A percentile compares a stretch with the other conserved stretches of the same genome.
Evolutionary conservation across 1,139 yeast species (phyloP).

Genomic region (Nakaseomyces glabratus): DNA sequence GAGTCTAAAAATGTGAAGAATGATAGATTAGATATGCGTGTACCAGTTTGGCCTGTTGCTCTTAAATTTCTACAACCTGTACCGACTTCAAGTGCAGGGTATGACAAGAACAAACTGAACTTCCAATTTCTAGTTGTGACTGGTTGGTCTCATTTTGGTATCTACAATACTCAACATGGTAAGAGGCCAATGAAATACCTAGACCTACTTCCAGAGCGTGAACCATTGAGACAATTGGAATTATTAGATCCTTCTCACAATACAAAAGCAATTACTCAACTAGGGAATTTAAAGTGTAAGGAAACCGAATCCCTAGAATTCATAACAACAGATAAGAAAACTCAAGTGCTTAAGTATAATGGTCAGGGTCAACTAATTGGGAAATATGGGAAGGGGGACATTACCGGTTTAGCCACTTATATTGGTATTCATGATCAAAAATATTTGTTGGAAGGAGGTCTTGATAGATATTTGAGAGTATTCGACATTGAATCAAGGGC

Average conservation of each 20-base stretch:
- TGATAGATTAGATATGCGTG: constrained; percentile 54
- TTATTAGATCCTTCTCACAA: constrained; percentile 9
- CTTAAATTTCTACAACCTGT: constrained; percentile 35
- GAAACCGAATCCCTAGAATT: constrained; percentile 16
- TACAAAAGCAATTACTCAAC: constrained; percentile 11
- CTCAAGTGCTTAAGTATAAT: constrained; percentile 43
- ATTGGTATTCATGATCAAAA: constrained; percentile 21
- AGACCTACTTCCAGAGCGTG: constrained; percentile 33
- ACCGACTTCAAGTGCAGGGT: constrained; percentile 17
- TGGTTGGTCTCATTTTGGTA: constrained; percentile 36
- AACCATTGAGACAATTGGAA: constrained; percentile 21
- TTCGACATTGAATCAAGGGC: constrained; percentile 53
- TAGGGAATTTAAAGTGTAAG: constrained; percentile 18
- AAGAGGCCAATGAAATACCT: constrained; percentile 42
- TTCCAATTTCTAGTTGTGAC: constrained; percentile 53
- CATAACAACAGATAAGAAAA: constrained; percentile 26
- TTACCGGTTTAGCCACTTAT: constrained; percentile 38
- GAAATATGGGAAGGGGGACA: constrained; percentile 37
- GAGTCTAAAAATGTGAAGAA: constrained; percentile 59
- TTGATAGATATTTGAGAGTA: constrained; percentile 77
- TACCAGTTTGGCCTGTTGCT: constrained; percentile 49
- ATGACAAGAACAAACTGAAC: constrained; percentile 23
- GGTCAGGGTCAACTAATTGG: constrained; percentile 36
- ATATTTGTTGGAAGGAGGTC: constrained; percentile 58
- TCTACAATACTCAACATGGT: constrained; percentile 52